Base-by-base conservation (phyloP, 2,329 filamentous ascomycete species). In the Aspergillus persii region DNA sequence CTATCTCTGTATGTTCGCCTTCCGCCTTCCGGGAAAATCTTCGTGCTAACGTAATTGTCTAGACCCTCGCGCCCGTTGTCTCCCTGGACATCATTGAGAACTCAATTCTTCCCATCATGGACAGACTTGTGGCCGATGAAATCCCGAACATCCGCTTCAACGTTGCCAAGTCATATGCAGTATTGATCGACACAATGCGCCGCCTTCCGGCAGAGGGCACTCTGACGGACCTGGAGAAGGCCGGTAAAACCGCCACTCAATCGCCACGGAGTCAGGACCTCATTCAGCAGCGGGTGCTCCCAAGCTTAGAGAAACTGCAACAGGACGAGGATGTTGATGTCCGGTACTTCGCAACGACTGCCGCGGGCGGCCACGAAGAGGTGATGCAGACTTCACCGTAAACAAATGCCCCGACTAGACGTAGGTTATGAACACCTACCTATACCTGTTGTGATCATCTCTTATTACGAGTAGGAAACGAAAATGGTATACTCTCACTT, bases 61-160 rank as follows among this genome's bases (percentile, higher is more conserved):
- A 99, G 95, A 99, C 94, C 27, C 87, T 99, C 63, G 90, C 95
- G 31, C 90, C 90, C 33, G 96, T 96, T 56, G 91, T 99, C 69
- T 96, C 90, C 74, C 85, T 98, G 68, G 91, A 93, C 60, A 94
- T 98, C 61, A 96, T 99, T 75, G 89, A 91, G 72, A 89, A 90
- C 73, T 95, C 92, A 36, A 96, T 99, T 67, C 85, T 99, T 26
- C 95, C 95, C 44, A 98, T 99, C 84, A 86, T 99, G 74, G 91
- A 96, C 77, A 92, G 94, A 80, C 89, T 99, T 56, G 92, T 96
- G 54, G 85, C 86, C 50, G 95, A 99, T 73, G 92, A 96, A 49
- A 99, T 99, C 63, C 95, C 95, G 67, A 99, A 99, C 80, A 99
- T 99, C 74, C 92, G 95, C 54, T 99, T 99, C 85, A 99, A 99